Evolutionary conservation across 225 moss, liverwort and hornwort species (phyloP).

Genomic region (Polytrichum formosum): DNA sequence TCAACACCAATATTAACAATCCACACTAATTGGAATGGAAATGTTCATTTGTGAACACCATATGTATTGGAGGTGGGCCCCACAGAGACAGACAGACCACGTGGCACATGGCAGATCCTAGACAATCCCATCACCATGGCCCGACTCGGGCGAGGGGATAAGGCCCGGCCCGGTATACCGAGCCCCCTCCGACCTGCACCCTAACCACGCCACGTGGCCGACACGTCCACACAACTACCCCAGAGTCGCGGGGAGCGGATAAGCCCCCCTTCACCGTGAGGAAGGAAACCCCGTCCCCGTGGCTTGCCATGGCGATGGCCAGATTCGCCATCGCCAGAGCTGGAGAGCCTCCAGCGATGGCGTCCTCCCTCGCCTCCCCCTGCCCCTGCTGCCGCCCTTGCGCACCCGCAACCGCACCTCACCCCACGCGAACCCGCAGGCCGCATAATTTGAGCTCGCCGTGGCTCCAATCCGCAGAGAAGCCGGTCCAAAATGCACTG

Average conservation of each 20-base stretch:
- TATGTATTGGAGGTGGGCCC: no score
- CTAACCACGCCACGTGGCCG: neutral
- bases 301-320: neutral
- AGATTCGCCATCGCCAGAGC: neutral
- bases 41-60: no score
- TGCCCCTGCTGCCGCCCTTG: constrained; percentile 23
- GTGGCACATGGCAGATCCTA: no score
- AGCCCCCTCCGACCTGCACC: neutral
- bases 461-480: constrained; percentile 6
- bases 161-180: no score
- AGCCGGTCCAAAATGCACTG: constrained; percentile 17
- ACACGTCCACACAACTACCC: neutral
- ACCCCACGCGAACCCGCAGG: no score
- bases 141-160: no score
- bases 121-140: no score
- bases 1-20: no score
- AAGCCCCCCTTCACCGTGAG: neutral
- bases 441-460: constrained; percentile 3
- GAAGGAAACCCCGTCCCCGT: neutral
- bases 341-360: constrained; percentile 31
- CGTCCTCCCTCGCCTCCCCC: constrained; percentile 25
- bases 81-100: no score
- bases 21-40: no score
- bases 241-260: neutral
- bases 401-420: no score